Conservation (phyloP, 495 filamentous ascomycete species). For the Pyronema omphalodes region DNA sequence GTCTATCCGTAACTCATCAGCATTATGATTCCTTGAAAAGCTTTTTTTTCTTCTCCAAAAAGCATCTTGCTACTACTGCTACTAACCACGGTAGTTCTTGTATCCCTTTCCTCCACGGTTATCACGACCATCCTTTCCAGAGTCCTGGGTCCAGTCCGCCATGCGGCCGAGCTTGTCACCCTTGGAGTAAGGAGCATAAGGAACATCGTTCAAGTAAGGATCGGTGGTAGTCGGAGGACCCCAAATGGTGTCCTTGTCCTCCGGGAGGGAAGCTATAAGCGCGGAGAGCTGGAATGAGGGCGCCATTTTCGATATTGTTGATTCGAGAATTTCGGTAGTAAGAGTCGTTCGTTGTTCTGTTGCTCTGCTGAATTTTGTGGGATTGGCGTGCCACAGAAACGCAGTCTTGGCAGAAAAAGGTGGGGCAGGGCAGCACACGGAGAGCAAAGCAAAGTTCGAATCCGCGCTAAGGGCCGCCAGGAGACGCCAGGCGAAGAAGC, state of each 20-base stretch:
- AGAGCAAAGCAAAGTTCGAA: no score
- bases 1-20: conserved; percentile 32
- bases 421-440: conserved; percentile 2
- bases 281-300: conserved; percentile 17
- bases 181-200: conserved; percentile 94
- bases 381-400: background rate
- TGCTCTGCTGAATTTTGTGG: background rate
- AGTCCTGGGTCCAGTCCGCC: conserved; percentile 93
- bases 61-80: conserved; percentile 5
- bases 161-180: conserved; percentile 96
- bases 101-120: conserved; percentile 63
- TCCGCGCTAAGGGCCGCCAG: no score
- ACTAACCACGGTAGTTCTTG: conserved; percentile 71
- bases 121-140: conserved; percentile 58
- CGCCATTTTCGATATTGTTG: conserved; percentile 9
- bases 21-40: no score
- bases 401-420: conserved; percentile 1
- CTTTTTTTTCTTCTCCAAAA: no score
- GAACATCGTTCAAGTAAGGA: conserved; percentile 79
- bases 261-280: conserved; percentile 38
- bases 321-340: background rate
- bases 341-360: background rate
- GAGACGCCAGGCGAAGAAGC: no score
- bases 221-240: conserved; percentile 60
- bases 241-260: conserved; percentile 52